Evolutionary conservation across 768 basidiomycete species (phyloP), one percentile per base, ranked within the genome.

Genomic region (Aureoboletus auriporus): DNA sequence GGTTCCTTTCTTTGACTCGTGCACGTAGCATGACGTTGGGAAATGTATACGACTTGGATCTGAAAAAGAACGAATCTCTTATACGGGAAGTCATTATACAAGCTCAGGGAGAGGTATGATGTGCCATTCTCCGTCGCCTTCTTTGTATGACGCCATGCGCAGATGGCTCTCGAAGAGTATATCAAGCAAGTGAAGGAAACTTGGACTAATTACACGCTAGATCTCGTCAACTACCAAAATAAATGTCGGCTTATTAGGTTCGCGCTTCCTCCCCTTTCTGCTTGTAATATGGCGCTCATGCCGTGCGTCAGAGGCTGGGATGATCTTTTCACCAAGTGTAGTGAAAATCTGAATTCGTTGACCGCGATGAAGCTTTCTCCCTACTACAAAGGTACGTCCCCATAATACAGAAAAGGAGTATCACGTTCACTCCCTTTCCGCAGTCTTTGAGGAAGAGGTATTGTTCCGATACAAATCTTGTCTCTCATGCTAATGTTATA

Each of bases 341-440:
- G 91, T 57, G 96, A 99, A 69, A 96, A 99, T 62, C 64, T 98
- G 60, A 98, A 96, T 63, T 97, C 95, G 1, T 76, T 99, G 35
- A 82, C 83, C 3, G 94, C 96, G 2, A 99, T 99, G 96, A 95
- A 94, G 64, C 69, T 96, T 27, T 99, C 96, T 8, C 96, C 96
- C 0, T 97, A 98, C 63, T 98, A 97, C 69, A 94, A 96, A 78
- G 93, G 91, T 88, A 23, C 41, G 73, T 48, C 5, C 5, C 39
- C 11, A 1, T 8, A 8, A 7, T 8, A 9, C 8, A 6, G 8
- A 17, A 29, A n/a, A 8, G 8, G 10, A 16, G n/a, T 36, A 16
- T 26, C 3, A 16, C 38, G 13, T 39, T 65, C 12, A 60, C 40
- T 13, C 27, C 8, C 35, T 38, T 14, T 6, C 30, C 49, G 2